phyloP scores from a whole-genome alignment of 164 flowering plant species.

The Aristolochia fimbriata region DNA sequence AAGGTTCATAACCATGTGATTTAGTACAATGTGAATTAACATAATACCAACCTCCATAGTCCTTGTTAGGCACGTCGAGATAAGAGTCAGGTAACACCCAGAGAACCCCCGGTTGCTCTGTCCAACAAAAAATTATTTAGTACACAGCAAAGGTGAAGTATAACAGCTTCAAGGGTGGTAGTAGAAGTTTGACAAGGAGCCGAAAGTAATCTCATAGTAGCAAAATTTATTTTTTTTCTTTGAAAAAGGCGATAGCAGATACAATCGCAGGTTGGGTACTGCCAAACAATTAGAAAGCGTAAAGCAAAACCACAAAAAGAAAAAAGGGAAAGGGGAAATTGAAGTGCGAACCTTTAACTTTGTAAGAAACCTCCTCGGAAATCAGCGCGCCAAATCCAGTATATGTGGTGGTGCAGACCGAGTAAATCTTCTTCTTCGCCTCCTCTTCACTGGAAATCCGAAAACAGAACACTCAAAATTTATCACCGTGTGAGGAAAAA shows the following conservation, averaged over 20 bases:
- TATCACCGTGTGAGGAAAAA: too few species aligned
- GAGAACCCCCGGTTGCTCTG: slow-evolving; percentile 78
- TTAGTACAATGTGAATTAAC: background rate
- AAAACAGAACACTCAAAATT: background rate
- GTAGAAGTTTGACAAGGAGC: too few species aligned
- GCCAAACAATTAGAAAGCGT: too few species aligned
- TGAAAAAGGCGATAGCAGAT: too few species aligned
- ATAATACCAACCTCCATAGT: slow-evolving; percentile 74
- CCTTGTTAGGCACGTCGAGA: slow-evolving; percentile 96
- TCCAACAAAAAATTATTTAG: background rate
- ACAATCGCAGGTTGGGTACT: too few species aligned
- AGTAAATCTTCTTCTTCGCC: slow-evolving; percentile 94
- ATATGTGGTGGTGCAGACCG: slow-evolving; percentile 76
- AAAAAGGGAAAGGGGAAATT: too few species aligned
- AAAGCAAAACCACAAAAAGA: too few species aligned
- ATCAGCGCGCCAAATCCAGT: slow-evolving; percentile 92
- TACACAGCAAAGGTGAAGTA: too few species aligned
- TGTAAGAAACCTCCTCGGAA: slow-evolving; percentile 79
- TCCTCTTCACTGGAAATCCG: slow-evolving; percentile 64
- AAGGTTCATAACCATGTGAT: background rate
- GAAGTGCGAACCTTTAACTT: slow-evolving; percentile 63
- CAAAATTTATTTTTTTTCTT: too few species aligned
- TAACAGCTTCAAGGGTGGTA: too few species aligned
- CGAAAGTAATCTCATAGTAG: too few species aligned
- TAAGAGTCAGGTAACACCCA: slow-evolving; percentile 99